Base-by-base conservation (phyloP, 2,329 filamentous ascomycete genomes). In the Cephalotrichum gorgonifer region DNA sequence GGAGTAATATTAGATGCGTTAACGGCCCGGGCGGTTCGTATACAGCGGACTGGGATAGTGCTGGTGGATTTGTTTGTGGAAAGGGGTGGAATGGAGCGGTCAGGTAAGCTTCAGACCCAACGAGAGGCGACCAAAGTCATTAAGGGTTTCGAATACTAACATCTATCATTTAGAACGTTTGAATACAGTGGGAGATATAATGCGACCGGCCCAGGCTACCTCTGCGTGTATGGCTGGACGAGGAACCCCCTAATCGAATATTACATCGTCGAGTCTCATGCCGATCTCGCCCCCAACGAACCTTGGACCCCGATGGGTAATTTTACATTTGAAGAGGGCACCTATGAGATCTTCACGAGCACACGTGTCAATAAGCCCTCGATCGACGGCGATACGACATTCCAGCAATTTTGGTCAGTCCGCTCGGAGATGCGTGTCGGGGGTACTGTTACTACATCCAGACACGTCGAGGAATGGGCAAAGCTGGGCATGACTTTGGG, bases 71-170 rank as follows among this genome's bases (percentile, higher is more conserved):
- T 44, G 75, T 78, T 28, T 74, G 66, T 51, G 78, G 77, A 27
- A 80, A 79, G 61, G 77, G 78, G 31, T 80, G 76, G 75, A 71
- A 74, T 15, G 76, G 76, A 44, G 64, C 60, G 50, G 60, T 65
- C 23, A 65, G 72, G 73, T 78, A 67, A 51, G 63, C 20, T 20
- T 7, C 14, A 33, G 9, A 9, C 11, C 2, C 9, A 22, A 20
- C 9, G 12, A 22, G 4, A 22, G 7, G 9, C n/a, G n/a, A n/a
- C n/a, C n/a, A n/a, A n/a, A n/a, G n/a, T n/a, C n/a, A n/a, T 11
- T 39, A 20, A 20, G n/a, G n/a, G n/a, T n/a, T 33, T 41, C 6
- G 35, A 31, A 11, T 4, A 8, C 20, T 23, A 15, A 30, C 35
- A 11, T 22, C 39, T n/a, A n/a, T n/a, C 28, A 14, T 14, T 25